Evolutionary conservation across 345 rosid species (phyloP), one percentile per base, ranked within the genome.

Genomic region (Syzygium aqueum): DNA sequence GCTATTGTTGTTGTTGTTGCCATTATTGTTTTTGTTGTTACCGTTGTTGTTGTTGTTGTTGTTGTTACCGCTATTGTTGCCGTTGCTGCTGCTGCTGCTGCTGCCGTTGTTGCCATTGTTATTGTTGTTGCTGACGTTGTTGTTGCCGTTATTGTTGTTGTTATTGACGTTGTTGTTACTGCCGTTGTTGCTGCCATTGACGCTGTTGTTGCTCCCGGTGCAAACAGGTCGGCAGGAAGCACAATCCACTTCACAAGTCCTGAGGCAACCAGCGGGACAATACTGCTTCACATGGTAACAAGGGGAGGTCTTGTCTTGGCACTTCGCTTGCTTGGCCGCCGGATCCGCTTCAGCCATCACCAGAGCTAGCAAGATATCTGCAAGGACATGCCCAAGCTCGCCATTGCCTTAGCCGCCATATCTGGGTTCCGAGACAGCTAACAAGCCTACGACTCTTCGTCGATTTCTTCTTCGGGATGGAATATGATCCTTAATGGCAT

Each of bases 71-170:
- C 1, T 22, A 14, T 0, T 0, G 1, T 2, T 25, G 3, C 1
- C 15, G 7, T 1, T 1, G 7, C 1, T 22, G 27, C 1, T 22
- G 5, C 0, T 57, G 28, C 2, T 22, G 27, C 0, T 0, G 5
- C 0, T 1, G 5, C 1, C 0, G 2, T 0, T 2, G 0, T 9
- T 23, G n/a, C 0, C 1, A 5, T 6, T 2, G 9, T 8, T 22
- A n/a, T n/a, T n/a, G n/a, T n/a, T n/a, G n/a, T n/a, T n/a, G n/a
- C n/a, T n/a, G n/a, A n/a, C n/a, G 27, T 22, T 23, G n/a, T 11
- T 57, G 63, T 3, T 57, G 15, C 2, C 1, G 63, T 0, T 0
- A 12, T 1, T 0, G 12, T 1, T 0, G n/a, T n/a, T n/a, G n/a
- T n/a, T n/a, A n/a, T n/a, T n/a, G n/a, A n/a, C n/a, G n/a, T n/a